A percentile compares a stretch with the other conserved stretches of the same genome.
Conservation (phyloP, 495 filamentous ascomycete genomes). For the Podospora pseudopauciseta region DNA sequence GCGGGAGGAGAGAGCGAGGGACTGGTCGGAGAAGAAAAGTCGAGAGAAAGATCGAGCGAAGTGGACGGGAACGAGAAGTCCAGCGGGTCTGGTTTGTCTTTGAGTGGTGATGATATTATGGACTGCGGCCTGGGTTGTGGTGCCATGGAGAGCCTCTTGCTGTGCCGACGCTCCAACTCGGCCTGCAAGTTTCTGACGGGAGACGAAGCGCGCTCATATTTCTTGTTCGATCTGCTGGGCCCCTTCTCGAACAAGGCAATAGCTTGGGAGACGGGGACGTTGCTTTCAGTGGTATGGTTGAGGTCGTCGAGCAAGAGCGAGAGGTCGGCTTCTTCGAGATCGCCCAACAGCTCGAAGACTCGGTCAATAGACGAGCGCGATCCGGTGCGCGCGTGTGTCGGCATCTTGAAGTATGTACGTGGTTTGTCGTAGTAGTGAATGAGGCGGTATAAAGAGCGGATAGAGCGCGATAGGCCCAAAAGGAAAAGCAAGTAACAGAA, state of each 20-base stretch:
- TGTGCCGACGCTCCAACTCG: slow-evolving; percentile 35
- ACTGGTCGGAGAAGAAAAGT: background rate
- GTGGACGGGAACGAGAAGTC: background rate
- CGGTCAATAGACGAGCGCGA: slow-evolving; percentile 39
- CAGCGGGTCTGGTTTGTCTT: background rate
- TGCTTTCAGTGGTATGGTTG: slow-evolving; percentile 39
- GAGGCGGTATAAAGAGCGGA: slow-evolving; percentile 5
- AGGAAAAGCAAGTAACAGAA: background rate
- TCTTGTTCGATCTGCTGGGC: slow-evolving; percentile 22
- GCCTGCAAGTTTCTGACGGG: slow-evolving; percentile 33
- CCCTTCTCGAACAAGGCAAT: slow-evolving; percentile 35
- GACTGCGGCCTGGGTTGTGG: slow-evolving; percentile 18
- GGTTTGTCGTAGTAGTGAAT: background rate
- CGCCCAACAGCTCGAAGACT: slow-evolving; percentile 38
- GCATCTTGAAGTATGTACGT: slow-evolving; percentile 22
- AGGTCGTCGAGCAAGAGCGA: slow-evolving; percentile 35
- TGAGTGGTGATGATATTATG: background rate
- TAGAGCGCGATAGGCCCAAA: background rate
- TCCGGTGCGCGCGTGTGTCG: slow-evolving; percentile 32
- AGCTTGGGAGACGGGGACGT: slow-evolving; percentile 36
- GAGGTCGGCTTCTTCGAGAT: slow-evolving; percentile 36
- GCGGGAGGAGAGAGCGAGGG: background rate
- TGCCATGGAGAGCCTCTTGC: slow-evolving; percentile 32
- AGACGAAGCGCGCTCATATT: slow-evolving; percentile 27
- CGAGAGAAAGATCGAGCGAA: background rate